Evolutionary conservation across 1,139 yeast genomes (phyloP).

Genomic region (Sugiyamaella neomexicana): DNA sequence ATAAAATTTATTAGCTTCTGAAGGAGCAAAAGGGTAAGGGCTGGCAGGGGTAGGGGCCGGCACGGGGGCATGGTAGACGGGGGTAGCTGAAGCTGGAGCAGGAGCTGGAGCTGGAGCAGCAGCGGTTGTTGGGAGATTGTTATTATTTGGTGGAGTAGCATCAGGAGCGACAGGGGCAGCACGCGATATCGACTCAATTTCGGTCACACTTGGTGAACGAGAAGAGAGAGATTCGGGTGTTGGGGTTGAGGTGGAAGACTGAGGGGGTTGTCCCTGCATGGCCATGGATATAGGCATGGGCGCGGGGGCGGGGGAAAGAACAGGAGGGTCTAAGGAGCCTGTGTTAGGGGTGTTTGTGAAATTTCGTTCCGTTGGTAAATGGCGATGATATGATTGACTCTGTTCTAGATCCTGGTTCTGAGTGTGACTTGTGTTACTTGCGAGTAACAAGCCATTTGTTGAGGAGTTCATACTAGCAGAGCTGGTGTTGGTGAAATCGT

Average conservation of each 20-base stretch:
- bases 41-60: not conserved
- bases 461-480: not conserved
- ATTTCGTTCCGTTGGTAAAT: no score
- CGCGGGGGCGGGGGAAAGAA: no score
- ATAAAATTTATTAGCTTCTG: slow-evolving; percentile 7
- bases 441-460: no score
- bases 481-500: no score
- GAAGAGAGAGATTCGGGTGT: not conserved
- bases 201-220: no score
- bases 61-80: not conserved
- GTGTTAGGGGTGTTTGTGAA: not conserved
- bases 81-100: not conserved
- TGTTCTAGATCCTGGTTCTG: no score
- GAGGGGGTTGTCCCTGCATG: not conserved
- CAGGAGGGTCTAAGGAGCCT: not conserved
- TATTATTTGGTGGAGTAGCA: no score
- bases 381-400: no score
- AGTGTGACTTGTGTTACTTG: no score
- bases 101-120: not conserved
- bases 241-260: slow-evolving; percentile 13
- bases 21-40: slow-evolving; percentile 4
- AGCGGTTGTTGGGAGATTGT: no score
- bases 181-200: not conserved
- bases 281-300: no score
- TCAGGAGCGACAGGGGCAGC: slow-evolving; percentile 1